Evolutionary conservation across 768 basidiomycete genomes (phyloP).

Genomic region (Rhodosporidiobolus odoratus): DNA sequence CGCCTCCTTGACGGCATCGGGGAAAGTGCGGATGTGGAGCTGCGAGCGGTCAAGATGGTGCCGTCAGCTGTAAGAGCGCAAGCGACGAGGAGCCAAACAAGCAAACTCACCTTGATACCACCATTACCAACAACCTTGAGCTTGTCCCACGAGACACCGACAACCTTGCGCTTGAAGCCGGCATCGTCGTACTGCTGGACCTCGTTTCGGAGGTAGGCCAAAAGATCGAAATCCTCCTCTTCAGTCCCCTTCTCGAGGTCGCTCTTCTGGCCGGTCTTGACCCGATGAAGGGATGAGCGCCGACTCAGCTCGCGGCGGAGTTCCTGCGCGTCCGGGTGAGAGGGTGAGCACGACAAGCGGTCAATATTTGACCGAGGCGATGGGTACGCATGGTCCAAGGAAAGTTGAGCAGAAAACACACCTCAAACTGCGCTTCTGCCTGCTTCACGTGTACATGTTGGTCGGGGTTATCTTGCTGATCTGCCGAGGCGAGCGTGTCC

Average conservation of each 20-base stretch:
- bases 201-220: constrained; percentile 40
- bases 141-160: constrained; percentile 45
- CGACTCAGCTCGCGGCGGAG: constrained; percentile 23
- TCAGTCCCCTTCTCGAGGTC: constrained; percentile 43
- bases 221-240: constrained; percentile 47
- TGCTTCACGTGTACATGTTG: constrained; percentile 20
- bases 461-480: neutral
- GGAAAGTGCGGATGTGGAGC: constrained; percentile 47
- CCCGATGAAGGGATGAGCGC: constrained; percentile 16
- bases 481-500: neutral
- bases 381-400: no score
- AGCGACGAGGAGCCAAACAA: neutral
- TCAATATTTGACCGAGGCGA: neutral
- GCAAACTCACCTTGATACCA: constrained; percentile 46
- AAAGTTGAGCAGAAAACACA: neutral
- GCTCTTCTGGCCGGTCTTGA: constrained; percentile 29
- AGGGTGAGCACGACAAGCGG: neutral
- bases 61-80: no score
- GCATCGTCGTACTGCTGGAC: constrained; percentile 40
- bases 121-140: constrained; percentile 48
- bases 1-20: constrained; percentile 50
- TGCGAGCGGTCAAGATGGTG: neutral
- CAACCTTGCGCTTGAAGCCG: constrained; percentile 49
- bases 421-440: constrained; percentile 34
- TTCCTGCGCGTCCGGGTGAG: neutral